Evolutionary conservation across 2,329 filamentous ascomycete species (phyloP).

Genomic region (Colletotrichum tanaceti): DNA sequence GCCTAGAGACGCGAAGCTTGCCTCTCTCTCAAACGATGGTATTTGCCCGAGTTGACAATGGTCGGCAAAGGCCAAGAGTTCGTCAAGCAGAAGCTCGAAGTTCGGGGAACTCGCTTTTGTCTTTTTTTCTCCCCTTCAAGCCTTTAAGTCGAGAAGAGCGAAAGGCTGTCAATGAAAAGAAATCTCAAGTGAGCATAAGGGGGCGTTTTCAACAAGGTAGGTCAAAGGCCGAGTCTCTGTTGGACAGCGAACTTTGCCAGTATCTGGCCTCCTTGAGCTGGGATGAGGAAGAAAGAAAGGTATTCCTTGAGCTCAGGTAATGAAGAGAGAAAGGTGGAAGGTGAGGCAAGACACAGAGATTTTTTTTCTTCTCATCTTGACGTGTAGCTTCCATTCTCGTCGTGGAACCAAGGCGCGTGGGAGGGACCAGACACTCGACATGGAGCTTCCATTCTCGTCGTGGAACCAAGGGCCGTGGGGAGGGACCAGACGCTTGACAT

Average conservation of each 20-base stretch:
- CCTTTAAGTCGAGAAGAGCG: neutral
- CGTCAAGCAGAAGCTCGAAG: neutral
- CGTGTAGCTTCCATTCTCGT: conserved; percentile 4
- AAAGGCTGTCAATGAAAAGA: neutral
- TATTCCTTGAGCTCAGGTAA: too few species aligned
- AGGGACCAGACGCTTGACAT: neutral
- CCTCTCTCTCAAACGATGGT: too few species aligned
- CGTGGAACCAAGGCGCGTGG: neutral
- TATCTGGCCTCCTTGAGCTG: neutral
- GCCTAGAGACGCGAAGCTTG: neutral
- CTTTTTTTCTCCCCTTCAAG: too few species aligned
- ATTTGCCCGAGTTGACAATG: neutral
- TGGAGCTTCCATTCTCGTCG: too few species aligned
- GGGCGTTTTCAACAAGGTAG: neutral
- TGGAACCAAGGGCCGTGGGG: too few species aligned
- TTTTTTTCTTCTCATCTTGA: neutral
- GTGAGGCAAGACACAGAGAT: conserved; percentile 1
- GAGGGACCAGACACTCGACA: neutral
- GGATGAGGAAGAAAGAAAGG: neutral
- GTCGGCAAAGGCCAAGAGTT: neutral
- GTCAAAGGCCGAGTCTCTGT: neutral
- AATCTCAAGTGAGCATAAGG: neutral
- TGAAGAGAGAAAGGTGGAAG: neutral
- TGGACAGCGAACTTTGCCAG: neutral
- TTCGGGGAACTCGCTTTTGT: too few species aligned